Evolutionary conservation across 108 stramenopile genomes (phyloP), one percentile per base, ranked within the genome.

Genomic region (Pseudonitzschia multistriata): DNA sequence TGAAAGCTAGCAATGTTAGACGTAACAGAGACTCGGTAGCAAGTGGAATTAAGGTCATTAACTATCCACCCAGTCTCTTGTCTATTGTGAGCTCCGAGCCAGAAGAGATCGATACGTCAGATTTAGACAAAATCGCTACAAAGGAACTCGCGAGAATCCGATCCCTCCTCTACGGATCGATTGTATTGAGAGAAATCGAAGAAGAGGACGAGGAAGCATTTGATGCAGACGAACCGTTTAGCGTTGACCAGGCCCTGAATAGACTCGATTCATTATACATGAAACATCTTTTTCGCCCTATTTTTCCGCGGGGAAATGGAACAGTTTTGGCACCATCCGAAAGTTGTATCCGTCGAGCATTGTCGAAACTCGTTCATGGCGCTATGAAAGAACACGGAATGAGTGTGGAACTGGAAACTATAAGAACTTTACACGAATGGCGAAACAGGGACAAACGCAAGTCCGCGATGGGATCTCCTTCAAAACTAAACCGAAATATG

Each of bases 361-460:
- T 83, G 42, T 49, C 62, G 5, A 83, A 79, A 66, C 66, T 76
- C 14, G 73, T 78, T 35, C 66, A 45, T 29, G 63, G 64, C 7
- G 42, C 37, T n/a, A 49, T 42, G 22, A 61, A 72, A n/a, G 64
- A 72, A n/a, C 50, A 59, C 25, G 68, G 70, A 4, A 69, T 61
- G 35, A 71, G 60, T 53, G 60, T 84, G 7, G 83, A 80, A 56
- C 68, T 84, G 0, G 83, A 84, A 56, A 77, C 73, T 15, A 49
- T 84, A 42, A 64, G 57, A 40, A 78, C 79, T 19, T 59, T 84
- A 55, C 67, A 84, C 19, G 69, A 78, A 67, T 84, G 79, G 79
- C 54, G 83, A 52, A 39, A 40, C 34, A 65, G 52, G 27, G 77
- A 82, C 15, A 47, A 78, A 19, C 67, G 62, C 15, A 62, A 64